Evolutionary conservation across 768 basidiomycete genomes (phyloP), one percentile per base, ranked within the genome.

Genomic region (Suillus clintonianus): DNA sequence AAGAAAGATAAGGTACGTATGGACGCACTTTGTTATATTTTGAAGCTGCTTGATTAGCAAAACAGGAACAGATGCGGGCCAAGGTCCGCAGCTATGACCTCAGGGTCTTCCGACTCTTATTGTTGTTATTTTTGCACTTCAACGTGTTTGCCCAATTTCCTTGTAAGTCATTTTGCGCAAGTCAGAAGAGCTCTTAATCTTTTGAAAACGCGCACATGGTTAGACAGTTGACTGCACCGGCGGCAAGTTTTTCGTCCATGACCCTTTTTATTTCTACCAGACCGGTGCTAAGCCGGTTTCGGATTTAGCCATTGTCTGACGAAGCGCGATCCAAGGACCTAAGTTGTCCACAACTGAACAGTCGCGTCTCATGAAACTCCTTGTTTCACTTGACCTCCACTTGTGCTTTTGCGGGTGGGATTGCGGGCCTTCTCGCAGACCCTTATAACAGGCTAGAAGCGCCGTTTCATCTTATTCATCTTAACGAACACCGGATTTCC

Each of bases 221-320:
- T 48, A 37, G 41, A 65, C 70, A 70, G 53, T 60, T 73, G 66
- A 70, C 30, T 50, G 24, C 53, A 53, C 45, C 64, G 39, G 61
- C 64, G 73, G 69, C 39, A 55, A 72, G 72, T 69, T 61, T 65
- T 70, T 56, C 55, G 62, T 67, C 61, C 58, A 62, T 48, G 54
- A 50, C 55, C 58, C 41, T 51, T 64, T 59, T 62, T 50, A 61
- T n/a, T 59, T 62, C 64, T 68, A 32, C 56, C 24, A 41, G 45
- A 13, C 36, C 72, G 74, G 73, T 71, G 65, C 74, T 77, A 76
- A 68, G 69, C 72, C 74, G 74, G 76, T 76, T 76, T 77, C 76
- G 74, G 74, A 74, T 68, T 65, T 73, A 68, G 48, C 55, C 74
- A 71, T 76, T 77, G 72, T 77, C 71, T 65, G 53, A 47, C 0